Base-by-base conservation (phyloP, 2,329 filamentous ascomycete species). In the Basipetospora chlamydospora region DNA sequence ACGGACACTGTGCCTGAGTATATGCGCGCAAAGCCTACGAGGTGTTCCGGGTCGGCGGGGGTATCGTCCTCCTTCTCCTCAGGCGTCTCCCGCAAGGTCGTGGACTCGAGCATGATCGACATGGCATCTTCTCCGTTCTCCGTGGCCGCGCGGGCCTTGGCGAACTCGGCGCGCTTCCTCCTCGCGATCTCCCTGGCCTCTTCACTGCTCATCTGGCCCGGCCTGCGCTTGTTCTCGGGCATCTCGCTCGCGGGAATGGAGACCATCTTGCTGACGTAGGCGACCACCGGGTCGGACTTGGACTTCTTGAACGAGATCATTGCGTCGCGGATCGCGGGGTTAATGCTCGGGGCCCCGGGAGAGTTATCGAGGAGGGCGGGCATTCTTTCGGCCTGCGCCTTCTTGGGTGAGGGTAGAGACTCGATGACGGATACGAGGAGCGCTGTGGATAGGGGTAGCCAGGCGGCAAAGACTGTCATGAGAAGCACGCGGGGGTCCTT, bases 211-310 rank as follows among this genome's bases (percentile, higher is more conserved):
- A 96, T 68, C 29, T 77, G 76, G 1, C 79, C 78, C 12, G 60
- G 56, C 12, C 75, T 69, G 31, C 84, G 70, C 55, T 80, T 92
- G 54, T 94, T 94, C 36, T 88, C 74, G 0, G 84, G 82, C 5
- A 98, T 64, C 48, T 98, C 88, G 55, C 84, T 95, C 50, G 92
- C 84, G 0, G 86, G 88, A 10, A 98, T 70, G 0, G 90, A 90
- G 2, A 96, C 83, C 86, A 98, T 95, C 55, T 98, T 98, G 60
- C 88, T 96, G 42, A 98, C 83, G 46, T 94, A 98, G 7, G 84
- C 88, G 2, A 98, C 84, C 0, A 93, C 76, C 0, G 88, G 87
- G 39, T 81, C 80, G 1, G 76, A 67, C 26, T 71, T 66, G 0
- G 66, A 67, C 3, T 73, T 73, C 49, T 81, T 82, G 52, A 93